Conservation (phyloP, 2,329 filamentous ascomycete genomes). For the Leptographium lundbergii region DNA sequence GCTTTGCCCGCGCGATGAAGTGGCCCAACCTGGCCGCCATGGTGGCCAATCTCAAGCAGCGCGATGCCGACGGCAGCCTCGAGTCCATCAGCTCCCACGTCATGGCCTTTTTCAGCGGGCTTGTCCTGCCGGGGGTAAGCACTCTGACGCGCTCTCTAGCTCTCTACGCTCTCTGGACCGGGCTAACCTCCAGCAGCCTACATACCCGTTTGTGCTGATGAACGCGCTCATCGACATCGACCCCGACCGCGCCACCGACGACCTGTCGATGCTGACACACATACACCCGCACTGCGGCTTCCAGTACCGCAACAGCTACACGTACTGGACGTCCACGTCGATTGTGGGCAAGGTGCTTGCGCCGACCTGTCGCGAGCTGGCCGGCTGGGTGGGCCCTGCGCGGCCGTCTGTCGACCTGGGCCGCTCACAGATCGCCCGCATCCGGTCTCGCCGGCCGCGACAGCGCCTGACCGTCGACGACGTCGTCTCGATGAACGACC, state of each 20-base stretch:
- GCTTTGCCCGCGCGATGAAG: conserved; percentile 60
- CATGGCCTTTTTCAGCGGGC: conserved; percentile 65
- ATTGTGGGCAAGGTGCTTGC: conserved; percentile 67
- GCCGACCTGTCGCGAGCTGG: conserved; percentile 56
- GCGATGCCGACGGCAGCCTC: conserved; percentile 43
- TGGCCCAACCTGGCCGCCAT: conserved; percentile 62
- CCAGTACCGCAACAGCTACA: conserved; percentile 61
- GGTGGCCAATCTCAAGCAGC: conserved; percentile 47
- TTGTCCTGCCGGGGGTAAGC: conserved; percentile 57
- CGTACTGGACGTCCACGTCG: conserved; percentile 61
- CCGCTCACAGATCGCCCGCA: conserved; percentile 56
- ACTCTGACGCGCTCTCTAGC: neutral
- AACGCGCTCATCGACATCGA: conserved; percentile 67
- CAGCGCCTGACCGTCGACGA: conserved; percentile 44
- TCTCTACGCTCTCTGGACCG: neutral
- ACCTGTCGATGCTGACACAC: conserved; percentile 55
- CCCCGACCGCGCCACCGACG: conserved; percentile 50
- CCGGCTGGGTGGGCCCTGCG: conserved; percentile 64
- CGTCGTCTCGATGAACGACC: conserved; percentile 50
- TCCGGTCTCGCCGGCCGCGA: conserved; percentile 46
- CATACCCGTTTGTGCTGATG: conserved; percentile 65
- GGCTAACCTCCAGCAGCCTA: conserved; percentile 24
- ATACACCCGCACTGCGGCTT: conserved; percentile 59
- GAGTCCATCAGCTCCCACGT: conserved; percentile 54
- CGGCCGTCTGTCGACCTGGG: conserved; percentile 54